A percentile compares a stretch with the other conserved stretches of the same genome.
phyloP scores from a whole-genome alignment of 2,329 filamentous ascomycete species.

The Didymella pomorum region DNA sequence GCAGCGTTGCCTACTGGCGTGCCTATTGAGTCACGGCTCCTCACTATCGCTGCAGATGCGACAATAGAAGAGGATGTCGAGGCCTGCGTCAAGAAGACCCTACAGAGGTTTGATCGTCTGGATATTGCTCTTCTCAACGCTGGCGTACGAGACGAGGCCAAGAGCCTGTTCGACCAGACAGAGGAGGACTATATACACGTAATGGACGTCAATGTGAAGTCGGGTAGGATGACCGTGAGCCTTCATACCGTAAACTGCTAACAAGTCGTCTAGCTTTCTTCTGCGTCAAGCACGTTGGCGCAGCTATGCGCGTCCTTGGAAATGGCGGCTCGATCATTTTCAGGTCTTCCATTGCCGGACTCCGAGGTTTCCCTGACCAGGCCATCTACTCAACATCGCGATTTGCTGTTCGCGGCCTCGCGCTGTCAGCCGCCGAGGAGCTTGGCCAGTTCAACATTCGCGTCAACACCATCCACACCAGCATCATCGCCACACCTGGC shows the following conservation, averaged over 20 bases:
- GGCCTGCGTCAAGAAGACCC: slow-evolving; percentile 72
- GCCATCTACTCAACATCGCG: slow-evolving; percentile 50
- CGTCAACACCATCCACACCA: slow-evolving; percentile 54
- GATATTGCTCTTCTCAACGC: slow-evolving; percentile 43
- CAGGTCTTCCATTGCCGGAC: slow-evolving; percentile 51
- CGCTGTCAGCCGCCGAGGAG: slow-evolving; percentile 50
- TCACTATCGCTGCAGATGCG: slow-evolving; percentile 47
- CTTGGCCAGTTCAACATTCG: slow-evolving; percentile 50
- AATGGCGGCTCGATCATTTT: slow-evolving; percentile 52
- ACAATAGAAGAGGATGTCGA: slow-evolving; percentile 73
- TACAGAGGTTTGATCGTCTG: slow-evolving; percentile 39
- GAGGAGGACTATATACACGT: slow-evolving; percentile 49
- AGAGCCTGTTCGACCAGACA: slow-evolving; percentile 48
- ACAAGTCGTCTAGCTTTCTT: slow-evolving; percentile 43
- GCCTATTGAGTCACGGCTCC: slow-evolving; percentile 35
- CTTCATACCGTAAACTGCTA: background rate
- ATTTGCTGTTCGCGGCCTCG: slow-evolving; percentile 51
- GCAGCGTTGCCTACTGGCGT: slow-evolving; percentile 38
- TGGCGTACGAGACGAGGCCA: slow-evolving; percentile 36
- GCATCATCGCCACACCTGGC: slow-evolving; percentile 49
- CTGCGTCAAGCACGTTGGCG: slow-evolving; percentile 48
- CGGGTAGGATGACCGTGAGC: slow-evolving; percentile 36
- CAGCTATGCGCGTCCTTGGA: slow-evolving; percentile 43
- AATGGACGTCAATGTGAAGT: slow-evolving; percentile 51
- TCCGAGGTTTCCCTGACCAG: slow-evolving; percentile 49